Conservation (phyloP, 83 land plant species). For the Diphasiastrum complanatum region DNA sequence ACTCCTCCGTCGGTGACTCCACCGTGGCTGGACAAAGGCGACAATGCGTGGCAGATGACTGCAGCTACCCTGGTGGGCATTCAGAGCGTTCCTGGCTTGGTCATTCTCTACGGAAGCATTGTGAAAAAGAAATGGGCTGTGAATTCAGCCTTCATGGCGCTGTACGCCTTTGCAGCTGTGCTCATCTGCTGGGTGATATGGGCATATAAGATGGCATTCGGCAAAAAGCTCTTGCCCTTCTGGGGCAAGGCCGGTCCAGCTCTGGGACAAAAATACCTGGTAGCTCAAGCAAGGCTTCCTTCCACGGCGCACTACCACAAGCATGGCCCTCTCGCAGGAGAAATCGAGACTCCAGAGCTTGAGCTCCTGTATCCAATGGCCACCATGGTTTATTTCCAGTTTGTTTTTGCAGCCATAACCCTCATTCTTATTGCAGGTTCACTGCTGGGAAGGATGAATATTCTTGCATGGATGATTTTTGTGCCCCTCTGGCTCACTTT, state of each 20-base stretch:
- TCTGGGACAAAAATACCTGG: conserved; percentile 10
- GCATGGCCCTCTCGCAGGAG: neutral
- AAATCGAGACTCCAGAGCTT: conserved; percentile 1
- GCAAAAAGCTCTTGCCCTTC: conserved; percentile 9
- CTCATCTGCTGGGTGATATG: conserved; percentile 16
- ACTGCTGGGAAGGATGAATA: conserved; percentile 15
- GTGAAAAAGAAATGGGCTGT: too few relatives aligned
- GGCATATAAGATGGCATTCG: conserved; percentile 17
- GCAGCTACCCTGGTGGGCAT: neutral
- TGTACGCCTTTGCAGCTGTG: conserved; percentile 12
- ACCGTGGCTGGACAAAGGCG: neutral
- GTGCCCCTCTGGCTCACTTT: conserved; percentile 16
- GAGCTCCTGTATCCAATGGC: conserved; percentile 6
- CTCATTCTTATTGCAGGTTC: conserved; percentile 5
- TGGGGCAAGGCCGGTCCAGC: conserved; percentile 12
- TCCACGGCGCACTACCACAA: conserved; percentile 5
- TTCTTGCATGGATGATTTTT: conserved; percentile 10
- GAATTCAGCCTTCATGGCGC: conserved; percentile 14
- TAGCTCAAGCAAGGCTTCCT: conserved; percentile 5
- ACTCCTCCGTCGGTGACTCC: too few relatives aligned
- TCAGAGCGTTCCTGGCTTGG: neutral
- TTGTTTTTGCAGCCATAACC: conserved; percentile 14
- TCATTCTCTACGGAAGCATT: neutral
- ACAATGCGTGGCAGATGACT: neutral
- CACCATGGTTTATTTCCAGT: too few relatives aligned